Evolutionary conservation across 345 rosid species (phyloP).

Genomic region (Citrus australasica): DNA sequence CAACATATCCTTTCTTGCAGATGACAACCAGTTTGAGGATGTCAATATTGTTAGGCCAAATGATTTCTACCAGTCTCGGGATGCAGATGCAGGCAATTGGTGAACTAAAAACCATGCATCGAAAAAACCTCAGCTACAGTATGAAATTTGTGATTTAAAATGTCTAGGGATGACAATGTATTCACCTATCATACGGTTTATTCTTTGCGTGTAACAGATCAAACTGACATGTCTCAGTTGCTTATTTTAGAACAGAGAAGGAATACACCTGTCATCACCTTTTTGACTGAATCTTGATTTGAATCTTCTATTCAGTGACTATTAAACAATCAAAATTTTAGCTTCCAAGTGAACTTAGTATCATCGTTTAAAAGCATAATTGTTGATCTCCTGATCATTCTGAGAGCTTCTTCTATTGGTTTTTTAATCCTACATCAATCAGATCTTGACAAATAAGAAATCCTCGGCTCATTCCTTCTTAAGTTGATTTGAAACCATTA

Average conservation of each 20-base stretch:
- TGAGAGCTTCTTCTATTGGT: too few species aligned
- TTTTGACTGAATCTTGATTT: background rate
- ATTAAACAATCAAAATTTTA: background rate
- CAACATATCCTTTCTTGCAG: constrained; percentile 26
- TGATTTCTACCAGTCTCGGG: constrained; percentile 64
- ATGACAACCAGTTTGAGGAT: constrained; percentile 72
- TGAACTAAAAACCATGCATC: constrained; percentile 17
- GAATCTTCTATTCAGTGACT: background rate
- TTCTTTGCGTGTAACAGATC: background rate
- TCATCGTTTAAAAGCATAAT: too few species aligned
- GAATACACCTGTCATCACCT: background rate
- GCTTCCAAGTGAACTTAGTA: background rate
- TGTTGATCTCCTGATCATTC: too few species aligned
- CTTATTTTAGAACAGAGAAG: background rate
- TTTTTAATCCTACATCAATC: too few species aligned
- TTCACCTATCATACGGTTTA: background rate
- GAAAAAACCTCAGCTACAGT: background rate
- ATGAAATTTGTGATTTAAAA: background rate
- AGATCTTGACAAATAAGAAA: too few species aligned
- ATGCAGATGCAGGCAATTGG: constrained; percentile 49
- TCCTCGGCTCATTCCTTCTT: too few species aligned
- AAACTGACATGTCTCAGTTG: background rate
- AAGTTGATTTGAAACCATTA: too few species aligned
- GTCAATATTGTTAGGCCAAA: constrained; percentile 53
- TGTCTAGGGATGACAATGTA: background rate